Evolutionary conservation across 805 yeast genomes (phyloP).

Genomic region (Candida sonorensis): DNA sequence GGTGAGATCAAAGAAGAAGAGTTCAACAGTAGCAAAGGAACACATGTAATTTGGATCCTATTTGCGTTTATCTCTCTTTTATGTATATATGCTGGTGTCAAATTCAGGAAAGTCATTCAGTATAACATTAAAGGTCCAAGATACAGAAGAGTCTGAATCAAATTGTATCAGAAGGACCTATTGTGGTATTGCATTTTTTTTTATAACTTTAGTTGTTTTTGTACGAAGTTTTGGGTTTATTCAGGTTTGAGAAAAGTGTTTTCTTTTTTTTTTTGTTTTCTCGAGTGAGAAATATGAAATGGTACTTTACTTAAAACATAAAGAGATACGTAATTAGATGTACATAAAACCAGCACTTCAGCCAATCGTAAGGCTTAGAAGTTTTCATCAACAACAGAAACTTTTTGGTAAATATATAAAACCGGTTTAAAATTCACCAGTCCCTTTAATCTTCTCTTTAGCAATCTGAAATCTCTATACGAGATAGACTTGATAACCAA

Average conservation of each 20-base stretch:
- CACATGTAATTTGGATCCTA: slow-evolving; percentile 13
- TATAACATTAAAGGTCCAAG: slow-evolving; percentile 23
- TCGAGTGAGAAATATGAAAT: too few relatives aligned
- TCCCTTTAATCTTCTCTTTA: slow-evolving; percentile 3
- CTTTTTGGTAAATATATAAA: slow-evolving; percentile 15
- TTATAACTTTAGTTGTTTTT: neutral
- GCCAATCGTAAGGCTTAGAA: neutral
- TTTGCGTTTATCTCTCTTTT: slow-evolving; percentile 8
- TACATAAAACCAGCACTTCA: neutral
- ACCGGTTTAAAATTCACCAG: slow-evolving; percentile 8
- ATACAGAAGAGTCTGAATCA: slow-evolving; percentile 19
- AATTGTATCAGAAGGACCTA: too few relatives aligned
- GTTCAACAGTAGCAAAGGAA: slow-evolving; percentile 4
- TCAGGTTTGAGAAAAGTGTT: too few relatives aligned
- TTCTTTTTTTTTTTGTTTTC: too few relatives aligned
- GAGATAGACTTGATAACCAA: neutral
- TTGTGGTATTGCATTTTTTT: too few relatives aligned
- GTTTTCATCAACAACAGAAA: neutral
- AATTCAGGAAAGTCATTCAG: slow-evolving; percentile 15
- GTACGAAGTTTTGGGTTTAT: too few relatives aligned
- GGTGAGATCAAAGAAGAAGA: slow-evolving; percentile 4
- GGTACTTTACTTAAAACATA: too few relatives aligned
- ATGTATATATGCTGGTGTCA: slow-evolving; percentile 8
- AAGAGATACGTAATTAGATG: neutral
- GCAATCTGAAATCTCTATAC: slow-evolving; percentile 9